Conservation (phyloP, 176 grass and related monocot genomes). For the Juncus inflexus region DNA sequence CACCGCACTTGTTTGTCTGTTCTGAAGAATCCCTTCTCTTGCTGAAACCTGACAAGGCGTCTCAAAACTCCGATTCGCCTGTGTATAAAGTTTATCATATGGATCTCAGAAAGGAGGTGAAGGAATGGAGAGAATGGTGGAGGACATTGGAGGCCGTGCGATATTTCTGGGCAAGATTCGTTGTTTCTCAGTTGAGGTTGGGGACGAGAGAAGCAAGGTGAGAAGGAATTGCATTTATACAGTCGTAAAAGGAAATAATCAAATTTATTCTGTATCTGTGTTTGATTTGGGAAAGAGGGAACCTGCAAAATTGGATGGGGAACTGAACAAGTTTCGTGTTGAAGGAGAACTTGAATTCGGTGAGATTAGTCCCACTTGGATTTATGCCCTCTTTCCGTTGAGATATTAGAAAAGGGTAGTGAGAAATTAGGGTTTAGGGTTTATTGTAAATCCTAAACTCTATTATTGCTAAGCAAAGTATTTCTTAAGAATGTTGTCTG, state of each 20-base stretch:
- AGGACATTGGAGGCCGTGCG: constrained; percentile 11
- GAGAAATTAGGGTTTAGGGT: too few species aligned
- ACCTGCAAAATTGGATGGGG: neutral
- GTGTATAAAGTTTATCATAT: constrained; percentile 6
- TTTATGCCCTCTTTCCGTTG: neutral
- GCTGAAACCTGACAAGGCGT: neutral
- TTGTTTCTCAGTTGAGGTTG: constrained; percentile 10
- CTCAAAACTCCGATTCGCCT: neutral
- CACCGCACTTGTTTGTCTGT: neutral
- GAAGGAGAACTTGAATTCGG: neutral
- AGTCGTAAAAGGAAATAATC: neutral
- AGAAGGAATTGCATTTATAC: constrained; percentile 20
- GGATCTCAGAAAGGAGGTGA: neutral
- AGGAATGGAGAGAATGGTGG: constrained; percentile 13
- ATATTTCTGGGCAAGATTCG: constrained; percentile 19
- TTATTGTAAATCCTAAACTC: too few species aligned
- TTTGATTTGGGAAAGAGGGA: neutral
- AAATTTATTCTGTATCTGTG: neutral
- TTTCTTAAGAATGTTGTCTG: too few species aligned
- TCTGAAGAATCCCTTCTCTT: neutral
- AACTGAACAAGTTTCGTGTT: constrained; percentile 7
- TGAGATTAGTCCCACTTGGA: neutral
- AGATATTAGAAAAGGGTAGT: neutral
- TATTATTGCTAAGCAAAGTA: too few species aligned
- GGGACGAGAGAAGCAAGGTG: neutral